Base-by-base conservation (phyloP, 192 early-diverging fungal genomes). In the Coemansia interrupta region DNA sequence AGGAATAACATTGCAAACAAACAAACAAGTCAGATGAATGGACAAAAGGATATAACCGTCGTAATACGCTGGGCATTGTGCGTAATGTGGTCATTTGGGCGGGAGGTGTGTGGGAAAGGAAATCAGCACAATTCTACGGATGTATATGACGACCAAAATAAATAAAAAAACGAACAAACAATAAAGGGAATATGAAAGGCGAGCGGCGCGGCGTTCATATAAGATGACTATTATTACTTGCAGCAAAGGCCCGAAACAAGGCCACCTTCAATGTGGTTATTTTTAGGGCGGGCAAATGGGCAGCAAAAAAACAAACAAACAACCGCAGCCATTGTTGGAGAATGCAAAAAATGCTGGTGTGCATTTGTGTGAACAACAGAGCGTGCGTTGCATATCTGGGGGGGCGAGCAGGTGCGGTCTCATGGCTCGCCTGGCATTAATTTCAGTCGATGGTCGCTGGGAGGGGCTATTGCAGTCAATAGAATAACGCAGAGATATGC, bases 251-350 rank as follows among this genome's bases (percentile, higher is more conserved):
- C 45, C n/a, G n/a, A 17, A 46, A 46, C 22, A 46, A 20, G 45
- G 18, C 17, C 18, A 20, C 19, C 18, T 17, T 46, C n/a, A 2
- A 3, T 46, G 17, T 19, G 17, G 2, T 46, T 46, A 46, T 46
- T 46, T 46, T 46, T 46, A 46, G 45, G 18, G n/a, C 6, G n/a
- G n/a, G n/a, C n/a, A n/a, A n/a, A n/a, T n/a, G n/a, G 29, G 29
- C 29, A 30, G 7, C 7, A 30, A 30, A 30, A 7, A 7, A 30
- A 7, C 29, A 30, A 30, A 30, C 29, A 30, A 30, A 30, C 29
- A 30, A 7, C 29, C 4, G 7, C 29, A 20, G 22, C 45, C n/a
- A 46, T 46, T 46, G 45, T 46, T 46, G 45, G 5, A 46, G 42
- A 46, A 20, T 12, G 45, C 45, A 10, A 20, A 10, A 12, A 9